Evolutionary conservation across 768 basidiomycete genomes (phyloP).

Genomic region (Suillus tomentosus): DNA sequence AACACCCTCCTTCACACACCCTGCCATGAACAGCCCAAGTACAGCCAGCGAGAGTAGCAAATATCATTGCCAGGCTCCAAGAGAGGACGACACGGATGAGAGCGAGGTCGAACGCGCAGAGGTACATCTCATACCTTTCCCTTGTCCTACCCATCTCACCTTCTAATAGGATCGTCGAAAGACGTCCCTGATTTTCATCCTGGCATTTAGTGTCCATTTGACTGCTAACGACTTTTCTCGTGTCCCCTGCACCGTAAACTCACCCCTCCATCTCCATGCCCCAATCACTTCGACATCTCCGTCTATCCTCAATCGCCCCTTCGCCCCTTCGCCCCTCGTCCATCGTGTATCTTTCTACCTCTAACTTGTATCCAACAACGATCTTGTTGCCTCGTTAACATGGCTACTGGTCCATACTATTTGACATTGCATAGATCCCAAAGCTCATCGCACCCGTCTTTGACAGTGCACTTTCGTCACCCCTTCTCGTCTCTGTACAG

Average conservation of each 20-base stretch:
- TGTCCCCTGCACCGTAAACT: neutral
- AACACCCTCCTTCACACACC: too few relatives aligned
- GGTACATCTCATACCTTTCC: slow-evolving; percentile 15
- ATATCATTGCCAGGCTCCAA: too few relatives aligned
- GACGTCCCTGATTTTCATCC: slow-evolving; percentile 23
- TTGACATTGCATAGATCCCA: too few relatives aligned
- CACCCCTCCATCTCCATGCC: neutral
- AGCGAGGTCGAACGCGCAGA: slow-evolving; percentile 12
- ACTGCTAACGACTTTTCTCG: neutral
- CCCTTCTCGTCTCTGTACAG: neutral
- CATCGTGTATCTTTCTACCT: neutral
- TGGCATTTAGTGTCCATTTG: neutral
- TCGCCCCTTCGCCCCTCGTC: too few relatives aligned
- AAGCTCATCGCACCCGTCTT: neutral
- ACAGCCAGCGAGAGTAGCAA: neutral
- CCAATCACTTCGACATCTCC: neutral
- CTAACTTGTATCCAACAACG: neutral
- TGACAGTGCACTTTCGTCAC: neutral
- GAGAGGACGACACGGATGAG: slow-evolving; percentile 18
- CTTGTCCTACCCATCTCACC: neutral
- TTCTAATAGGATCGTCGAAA: slow-evolving; percentile 29
- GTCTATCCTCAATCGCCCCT: neutral
- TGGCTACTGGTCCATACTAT: neutral
- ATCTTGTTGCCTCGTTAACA: neutral
- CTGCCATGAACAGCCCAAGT: neutral